Evolutionary conservation across 78 protist genomes (phyloP).

Genomic region (Speleostelium caveatum): DNA sequence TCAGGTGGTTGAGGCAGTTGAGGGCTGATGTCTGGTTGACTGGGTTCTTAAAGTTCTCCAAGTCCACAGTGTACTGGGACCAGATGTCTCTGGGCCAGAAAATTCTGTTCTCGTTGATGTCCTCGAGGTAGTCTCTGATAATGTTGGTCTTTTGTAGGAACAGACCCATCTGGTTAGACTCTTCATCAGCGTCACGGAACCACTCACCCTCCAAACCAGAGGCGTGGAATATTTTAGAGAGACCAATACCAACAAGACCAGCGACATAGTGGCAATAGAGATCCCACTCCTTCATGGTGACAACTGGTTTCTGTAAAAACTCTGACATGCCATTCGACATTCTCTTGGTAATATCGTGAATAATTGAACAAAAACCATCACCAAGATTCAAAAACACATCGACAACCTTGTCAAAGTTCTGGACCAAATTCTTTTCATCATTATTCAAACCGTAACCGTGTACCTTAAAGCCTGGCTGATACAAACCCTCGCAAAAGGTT

Average conservation of each 20-base stretch:
- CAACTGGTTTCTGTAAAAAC: slow-evolving; percentile 69
- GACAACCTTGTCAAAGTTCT: slow-evolving; percentile 75
- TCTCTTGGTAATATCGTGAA: slow-evolving; percentile 87
- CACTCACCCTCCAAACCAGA: slow-evolving; percentile 87
- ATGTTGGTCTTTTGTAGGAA: slow-evolving; percentile 97
- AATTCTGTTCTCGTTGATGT: slow-evolving; percentile 88
- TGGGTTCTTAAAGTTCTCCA: slow-evolving; percentile 43
- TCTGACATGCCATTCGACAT: slow-evolving; percentile 96
- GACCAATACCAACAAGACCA: slow-evolving; percentile 97
- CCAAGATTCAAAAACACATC: slow-evolving; percentile 54
- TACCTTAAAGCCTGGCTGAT: slow-evolving; percentile 54
- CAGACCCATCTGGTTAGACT: slow-evolving; percentile 95
- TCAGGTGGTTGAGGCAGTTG: slow-evolving; percentile 91
- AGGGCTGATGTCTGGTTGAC: slow-evolving; percentile 78
- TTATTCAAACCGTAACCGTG: slow-evolving; percentile 84
- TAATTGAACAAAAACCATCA: slow-evolving; percentile 82
- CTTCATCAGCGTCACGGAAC: slow-evolving; percentile 61
- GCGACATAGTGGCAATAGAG: slow-evolving; percentile 98
- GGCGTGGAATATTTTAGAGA: slow-evolving; percentile 85
- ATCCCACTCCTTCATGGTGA: slow-evolving; percentile 85
- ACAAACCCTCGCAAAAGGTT: slow-evolving; percentile 25
- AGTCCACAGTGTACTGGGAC: slow-evolving; percentile 42
- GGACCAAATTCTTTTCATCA: slow-evolving; percentile 85
- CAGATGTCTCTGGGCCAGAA: slow-evolving; percentile 96
- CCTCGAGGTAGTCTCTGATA: slow-evolving; percentile 96